Conservation (phyloP, 108 stramenopile species). For the Craspedostauros australis region DNA sequence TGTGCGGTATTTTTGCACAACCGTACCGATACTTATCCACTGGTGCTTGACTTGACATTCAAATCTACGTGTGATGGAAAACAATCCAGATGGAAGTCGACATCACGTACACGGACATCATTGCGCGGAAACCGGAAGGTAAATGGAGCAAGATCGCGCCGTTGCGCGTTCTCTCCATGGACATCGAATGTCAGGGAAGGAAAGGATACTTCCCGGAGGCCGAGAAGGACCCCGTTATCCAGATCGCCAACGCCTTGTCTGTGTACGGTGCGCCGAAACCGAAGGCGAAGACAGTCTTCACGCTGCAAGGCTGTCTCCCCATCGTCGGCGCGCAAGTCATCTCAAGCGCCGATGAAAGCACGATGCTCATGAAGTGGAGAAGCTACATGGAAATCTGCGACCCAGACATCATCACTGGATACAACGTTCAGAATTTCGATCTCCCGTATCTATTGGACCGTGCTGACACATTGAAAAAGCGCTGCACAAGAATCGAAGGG, state of each 20-base stretch:
- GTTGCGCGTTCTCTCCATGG: slow-evolving; percentile 91
- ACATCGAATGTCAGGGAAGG: slow-evolving; percentile 98
- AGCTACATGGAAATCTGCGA: slow-evolving; percentile 86
- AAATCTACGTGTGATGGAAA: slow-evolving; percentile 1
- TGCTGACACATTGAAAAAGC: slow-evolving; percentile 72
- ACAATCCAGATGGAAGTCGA: slow-evolving; percentile 91
- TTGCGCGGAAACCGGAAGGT: slow-evolving; percentile 86
- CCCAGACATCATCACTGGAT: slow-evolving; percentile 97
- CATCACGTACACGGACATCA: slow-evolving; percentile 84
- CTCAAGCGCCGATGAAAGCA: slow-evolving; percentile 86
- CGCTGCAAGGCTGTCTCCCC: slow-evolving; percentile 92
- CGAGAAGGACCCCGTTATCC: slow-evolving; percentile 98
- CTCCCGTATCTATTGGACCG: slow-evolving; percentile 97
- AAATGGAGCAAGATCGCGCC: slow-evolving; percentile 97
- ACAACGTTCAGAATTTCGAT: slow-evolving; percentile 95
- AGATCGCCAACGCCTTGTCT: slow-evolving; percentile 94
- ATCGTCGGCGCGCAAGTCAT: slow-evolving; percentile 98
- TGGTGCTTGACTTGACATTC: background rate
- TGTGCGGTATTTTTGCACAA: background rate
- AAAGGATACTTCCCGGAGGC: slow-evolving; percentile 98
- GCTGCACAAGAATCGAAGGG: slow-evolving; percentile 13
- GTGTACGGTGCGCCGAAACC: slow-evolving; percentile 85
- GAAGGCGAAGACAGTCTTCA: slow-evolving; percentile 93
- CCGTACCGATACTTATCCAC: background rate
- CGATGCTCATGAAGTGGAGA: slow-evolving; percentile 92